A percentile compares a stretch with the other conserved stretches of the same genome.
These are phyloP conservation scores for Epithemia pelagica DNA, from an alignment of 108 stramenopile genomes.

Conservation along the genomic window DNA sequence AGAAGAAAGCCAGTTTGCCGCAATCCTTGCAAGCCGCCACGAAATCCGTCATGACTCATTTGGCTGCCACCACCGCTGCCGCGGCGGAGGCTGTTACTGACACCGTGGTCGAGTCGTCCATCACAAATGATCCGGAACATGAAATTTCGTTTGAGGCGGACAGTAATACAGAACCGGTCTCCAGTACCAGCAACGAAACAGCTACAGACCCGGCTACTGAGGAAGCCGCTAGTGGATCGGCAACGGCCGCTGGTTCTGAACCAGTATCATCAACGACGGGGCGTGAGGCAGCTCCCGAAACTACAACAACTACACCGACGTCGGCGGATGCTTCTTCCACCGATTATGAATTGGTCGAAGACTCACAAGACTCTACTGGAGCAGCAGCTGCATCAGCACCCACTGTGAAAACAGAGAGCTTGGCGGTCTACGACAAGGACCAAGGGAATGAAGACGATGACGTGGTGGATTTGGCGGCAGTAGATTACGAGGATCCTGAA, in stretches of 20 bases:
- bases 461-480: conserved; percentile 22
- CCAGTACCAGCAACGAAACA: background rate
- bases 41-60: background rate
- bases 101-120: background rate
- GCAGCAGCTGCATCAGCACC: conserved; percentile 8
- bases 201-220: background rate
- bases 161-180: background rate
- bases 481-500: conserved; percentile 18
- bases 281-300: background rate
- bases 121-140: conserved; percentile 7
- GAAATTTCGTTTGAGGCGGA: background rate
- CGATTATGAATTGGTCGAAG: conserved; percentile 2
- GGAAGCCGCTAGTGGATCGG: background rate
- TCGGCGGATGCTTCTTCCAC: background rate
- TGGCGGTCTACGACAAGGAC: background rate
- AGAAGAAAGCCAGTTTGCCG: conserved; percentile 2
- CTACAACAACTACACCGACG: background rate
- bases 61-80: background rate
- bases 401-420: conserved; percentile 34
- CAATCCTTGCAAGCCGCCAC: background rate
- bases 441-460: conserved; percentile 17
- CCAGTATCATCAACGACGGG: background rate
- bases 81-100: background rate
- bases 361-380: conserved; percentile 4
- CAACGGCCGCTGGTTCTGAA: background rate